Conservation (phyloP, 1,284 basidiomycete genomes). For the Meripilus lineatus region DNA sequence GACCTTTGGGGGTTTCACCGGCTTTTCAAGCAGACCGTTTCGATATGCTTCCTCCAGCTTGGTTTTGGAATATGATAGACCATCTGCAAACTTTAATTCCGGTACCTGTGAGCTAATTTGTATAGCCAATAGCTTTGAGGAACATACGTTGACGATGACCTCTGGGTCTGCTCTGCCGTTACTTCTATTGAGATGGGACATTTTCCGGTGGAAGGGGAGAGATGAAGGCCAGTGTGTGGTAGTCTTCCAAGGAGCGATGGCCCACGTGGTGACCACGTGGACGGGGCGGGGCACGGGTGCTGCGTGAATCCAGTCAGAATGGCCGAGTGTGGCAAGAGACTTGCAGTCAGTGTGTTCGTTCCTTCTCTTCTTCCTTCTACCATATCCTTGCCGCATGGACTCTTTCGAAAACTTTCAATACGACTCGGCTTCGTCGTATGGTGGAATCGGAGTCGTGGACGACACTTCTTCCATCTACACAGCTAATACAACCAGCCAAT, state of each 20-base stretch:
- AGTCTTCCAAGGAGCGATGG: no score
- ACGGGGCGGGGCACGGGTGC: constrained; percentile 9
- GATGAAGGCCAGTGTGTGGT: background rate
- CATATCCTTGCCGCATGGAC: constrained; percentile 52
- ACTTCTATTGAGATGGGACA: constrained; percentile 14
- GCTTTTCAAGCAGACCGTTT: constrained; percentile 52
- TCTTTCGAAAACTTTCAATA: constrained; percentile 86
- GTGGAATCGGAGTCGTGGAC: constrained; percentile 71
- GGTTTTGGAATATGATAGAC: constrained; percentile 59
- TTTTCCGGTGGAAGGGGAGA: background rate
- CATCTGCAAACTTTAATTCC: constrained; percentile 60
- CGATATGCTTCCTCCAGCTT: constrained; percentile 62
- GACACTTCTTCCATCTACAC: constrained; percentile 86
- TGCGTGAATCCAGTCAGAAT: constrained; percentile 10
- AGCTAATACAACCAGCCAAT: constrained; percentile 45
- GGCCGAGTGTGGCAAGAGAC: no score
- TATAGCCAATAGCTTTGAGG: background rate
- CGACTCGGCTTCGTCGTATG: constrained; percentile 73
- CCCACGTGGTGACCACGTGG: constrained; percentile 14
- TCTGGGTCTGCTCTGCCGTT: constrained; percentile 61
- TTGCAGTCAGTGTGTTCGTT: no score
- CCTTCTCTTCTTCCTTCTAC: constrained; percentile 1
- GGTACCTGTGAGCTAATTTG: background rate
- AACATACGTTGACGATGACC: constrained; percentile 60
- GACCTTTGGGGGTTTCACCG: constrained; percentile 37